Base-by-base conservation (phyloP, 2,329 filamentous ascomycete species). In the Monilinia fructicola region DNA sequence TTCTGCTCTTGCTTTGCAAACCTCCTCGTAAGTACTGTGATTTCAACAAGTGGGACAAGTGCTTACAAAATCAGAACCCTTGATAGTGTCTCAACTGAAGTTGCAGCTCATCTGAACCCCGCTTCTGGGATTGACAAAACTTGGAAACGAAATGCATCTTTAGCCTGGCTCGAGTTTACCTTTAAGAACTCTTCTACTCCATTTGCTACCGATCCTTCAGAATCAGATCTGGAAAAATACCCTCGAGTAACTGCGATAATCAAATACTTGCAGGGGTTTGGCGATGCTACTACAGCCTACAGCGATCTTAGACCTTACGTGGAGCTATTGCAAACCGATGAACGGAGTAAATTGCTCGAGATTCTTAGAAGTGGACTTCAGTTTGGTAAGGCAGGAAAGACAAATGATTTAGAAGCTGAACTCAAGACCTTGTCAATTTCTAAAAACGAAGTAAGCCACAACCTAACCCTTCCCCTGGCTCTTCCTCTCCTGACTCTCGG, bases 81-180 rank as follows among this genome's bases (percentile, higher is more conserved):
- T 9, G 44, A 42, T 21, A 65, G 68, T 35, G 70, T 75, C 31
- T 61, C 68, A 28, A 64, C 62, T 10, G 74, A 77, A 68, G 65
- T 75, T 10, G 69, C 76, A 67, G 70, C 73, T 26, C 74, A 77
- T 67, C 60, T 76, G 48, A 71, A 74, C 46, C 71, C 71, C 50
- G 59, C 59, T 18, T 74, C 71, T 42, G 71, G 72, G 21, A 69
- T 76, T 50, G 75, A 77, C 56, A 77, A 77, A 53, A 75, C 72
- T 31, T 76, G 73, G 71, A 72, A 70, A 67, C 70, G 76, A 68
- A 77, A 77, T 68, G 76, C 75, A 7, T 75, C 73, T 48, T 65
- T 77, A 11, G 74, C 76, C 12, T 69, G 65, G 67, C 69, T 75
- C 4, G 73, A 69, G 23, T 63, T 73, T 40, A 64, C 67, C 23